Conservation (phyloP, 169 alveolate genomes). For the Plasmodium cynomolgi region DNA sequence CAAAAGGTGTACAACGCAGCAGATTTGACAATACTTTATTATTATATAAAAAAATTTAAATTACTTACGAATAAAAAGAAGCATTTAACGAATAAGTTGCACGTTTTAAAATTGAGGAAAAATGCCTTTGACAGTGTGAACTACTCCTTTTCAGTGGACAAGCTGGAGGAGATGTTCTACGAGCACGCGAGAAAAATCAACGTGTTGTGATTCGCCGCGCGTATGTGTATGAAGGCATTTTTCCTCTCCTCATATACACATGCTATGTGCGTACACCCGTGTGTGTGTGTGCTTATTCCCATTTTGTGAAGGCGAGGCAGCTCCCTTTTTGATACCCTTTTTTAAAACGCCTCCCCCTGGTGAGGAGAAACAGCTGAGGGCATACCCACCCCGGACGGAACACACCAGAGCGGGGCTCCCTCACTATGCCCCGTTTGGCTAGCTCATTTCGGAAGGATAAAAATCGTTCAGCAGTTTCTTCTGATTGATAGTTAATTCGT, state of each 20-base stretch:
- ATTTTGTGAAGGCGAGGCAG: background rate
- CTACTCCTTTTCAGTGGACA: constrained; percentile 43
- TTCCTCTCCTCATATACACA: background rate
- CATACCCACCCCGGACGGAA: too few species aligned
- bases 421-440: background rate
- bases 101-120: constrained; percentile 40
- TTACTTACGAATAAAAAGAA: constrained; percentile 61
- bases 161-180: constrained; percentile 63
- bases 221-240: background rate
- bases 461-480: constrained; percentile 48
- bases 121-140: constrained; percentile 49
- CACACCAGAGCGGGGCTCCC: too few species aligned
- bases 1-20: constrained; percentile 38
- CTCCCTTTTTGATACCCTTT: background rate
- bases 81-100: constrained; percentile 24
- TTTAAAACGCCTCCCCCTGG: too few species aligned
- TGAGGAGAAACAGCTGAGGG: too few species aligned
- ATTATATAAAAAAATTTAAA: constrained; percentile 52
- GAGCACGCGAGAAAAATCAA: constrained; percentile 62
- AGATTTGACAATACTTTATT: constrained; percentile 59
- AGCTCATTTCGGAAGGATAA: constrained; percentile 41
- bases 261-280: background rate
- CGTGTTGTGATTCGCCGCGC: constrained; percentile 18
- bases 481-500: constrained; percentile 36
- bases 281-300: background rate